These are phyloP conservation scores for Eimeria praecox DNA, from an alignment of 169 alveolate genomes.

Conservation along the genomic window DNA sequence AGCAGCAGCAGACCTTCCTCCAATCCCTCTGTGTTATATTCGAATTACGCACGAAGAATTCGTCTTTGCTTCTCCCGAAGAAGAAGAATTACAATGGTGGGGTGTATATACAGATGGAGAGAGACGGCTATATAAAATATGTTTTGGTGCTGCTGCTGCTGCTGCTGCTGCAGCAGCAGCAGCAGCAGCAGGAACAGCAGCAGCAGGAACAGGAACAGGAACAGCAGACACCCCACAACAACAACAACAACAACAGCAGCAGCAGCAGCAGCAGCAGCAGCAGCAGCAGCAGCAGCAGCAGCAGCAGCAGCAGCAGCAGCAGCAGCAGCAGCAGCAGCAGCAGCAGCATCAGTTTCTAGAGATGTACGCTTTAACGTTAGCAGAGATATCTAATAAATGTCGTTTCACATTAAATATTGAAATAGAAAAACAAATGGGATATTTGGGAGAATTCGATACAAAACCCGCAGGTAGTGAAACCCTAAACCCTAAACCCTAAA, in stretches of 20 bases:
- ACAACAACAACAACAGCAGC: neutral
- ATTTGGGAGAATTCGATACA: conserved; percentile 6
- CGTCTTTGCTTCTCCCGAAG: neutral
- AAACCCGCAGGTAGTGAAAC: no score
- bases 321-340: neutral
- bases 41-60: conserved; percentile 3
- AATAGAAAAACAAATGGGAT: conserved; percentile 6
- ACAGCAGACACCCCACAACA: no score
- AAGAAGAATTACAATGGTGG: conserved; percentile 40
- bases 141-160: neutral
- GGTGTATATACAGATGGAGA: conserved; percentile 9
- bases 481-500: conserved; percentile 43
- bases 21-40: neutral
- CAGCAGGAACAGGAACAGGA: no score
- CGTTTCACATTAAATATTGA: neutral
- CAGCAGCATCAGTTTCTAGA: no score
- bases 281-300: conserved; percentile 8
- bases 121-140: neutral
- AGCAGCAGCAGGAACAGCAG: neutral
- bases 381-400: neutral
- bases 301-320: neutral
- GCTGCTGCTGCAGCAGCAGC: conserved; percentile 4
- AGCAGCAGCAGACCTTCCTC: no score
- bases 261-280: conserved; percentile 20
- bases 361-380: neutral